Evolutionary conservation across 2,329 filamentous ascomycete genomes (phyloP).

Genomic region (Scytalidium sp.): DNA sequence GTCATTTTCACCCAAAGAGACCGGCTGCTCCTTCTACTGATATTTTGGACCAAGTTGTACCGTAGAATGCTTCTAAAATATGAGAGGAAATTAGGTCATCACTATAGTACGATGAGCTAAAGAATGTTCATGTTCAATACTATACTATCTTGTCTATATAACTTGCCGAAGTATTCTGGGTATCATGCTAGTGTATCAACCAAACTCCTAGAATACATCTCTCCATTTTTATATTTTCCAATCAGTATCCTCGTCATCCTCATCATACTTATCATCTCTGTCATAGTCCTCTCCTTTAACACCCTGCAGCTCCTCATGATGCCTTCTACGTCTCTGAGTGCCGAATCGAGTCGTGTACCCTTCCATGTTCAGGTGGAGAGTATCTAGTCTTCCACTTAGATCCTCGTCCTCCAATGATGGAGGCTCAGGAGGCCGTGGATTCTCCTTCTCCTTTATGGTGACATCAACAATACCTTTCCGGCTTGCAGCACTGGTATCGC

Average conservation of each 20-base stretch:
- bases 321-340: constrained; percentile 11
- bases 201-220: neutral
- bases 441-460: constrained; percentile 50
- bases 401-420: constrained; percentile 35
- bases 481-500: constrained; percentile 25
- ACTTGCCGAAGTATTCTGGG: constrained; percentile 3
- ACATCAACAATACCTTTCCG: constrained; percentile 38
- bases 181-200: constrained; percentile 12
- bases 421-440: constrained; percentile 34
- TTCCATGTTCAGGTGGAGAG: constrained; percentile 26
- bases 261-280: constrained; percentile 10
- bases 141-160: neutral
- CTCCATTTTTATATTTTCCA: constrained; percentile 22
- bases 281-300: constrained; percentile 14
- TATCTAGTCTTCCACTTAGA: constrained; percentile 24
- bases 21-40: too few species aligned
- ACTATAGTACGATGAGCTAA: too few species aligned
- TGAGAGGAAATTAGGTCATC: too few species aligned
- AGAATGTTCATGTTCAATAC: neutral
- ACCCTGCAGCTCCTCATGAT: constrained; percentile 10
- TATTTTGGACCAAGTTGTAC: too few species aligned
- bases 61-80: too few species aligned
- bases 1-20: too few species aligned
- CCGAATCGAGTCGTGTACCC: constrained; percentile 26
- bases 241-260: constrained; percentile 18